Evolutionary conservation across 2,329 filamentous ascomycete species (phyloP), one percentile per base, ranked within the genome.

Genomic region (Keithomyces neogunnii): DNA sequence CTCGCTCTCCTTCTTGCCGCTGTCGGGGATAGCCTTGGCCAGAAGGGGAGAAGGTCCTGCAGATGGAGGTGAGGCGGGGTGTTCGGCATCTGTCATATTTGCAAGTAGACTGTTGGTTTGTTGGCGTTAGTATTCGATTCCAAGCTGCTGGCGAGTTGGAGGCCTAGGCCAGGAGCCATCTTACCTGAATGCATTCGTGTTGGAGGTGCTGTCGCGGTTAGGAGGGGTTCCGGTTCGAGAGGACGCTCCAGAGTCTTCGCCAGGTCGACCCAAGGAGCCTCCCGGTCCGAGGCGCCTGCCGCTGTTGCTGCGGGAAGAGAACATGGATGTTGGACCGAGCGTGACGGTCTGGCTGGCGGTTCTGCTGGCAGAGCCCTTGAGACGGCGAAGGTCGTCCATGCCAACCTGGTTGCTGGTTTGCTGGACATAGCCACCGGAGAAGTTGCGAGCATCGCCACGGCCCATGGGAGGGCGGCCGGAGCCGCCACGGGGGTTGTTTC

Each of bases 181-280:
- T 78, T 82, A 96, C 91, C 89, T 92, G 75, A 96, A 99, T 60
- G 91, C 86, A 76, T 99, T 99, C 60, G 85, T 82, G 64, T 87
- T 87, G 53, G 82, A 85, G 49, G 80, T 78, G 52, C 62, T 66
- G 55, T 75, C 71, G 50, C 73, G 69, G 26, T 79, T 80, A 45
- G 90, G 88, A 51, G 91, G 91, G 47, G 92, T 97, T 62, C 88
- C 89, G 51, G 89, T 95, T 60, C 93, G 85, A 54, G 91, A 96
- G 51, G 89, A 95, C 59, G 85, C 82, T 61, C 83, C 88, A 55
- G 91, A 96, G 61, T 95, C 90, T 62, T 95, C 90, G 54, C 84
- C 84, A 55, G 84, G 80, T 61, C 88, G 83, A 59, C 81, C 81
- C 57, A 91, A 74, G 58, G 85, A 78, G 61, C 85, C 81, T 62